Evolutionary conservation across 768 basidiomycete species (phyloP).

Genomic region (Rhizopogon vesiculosus): DNA sequence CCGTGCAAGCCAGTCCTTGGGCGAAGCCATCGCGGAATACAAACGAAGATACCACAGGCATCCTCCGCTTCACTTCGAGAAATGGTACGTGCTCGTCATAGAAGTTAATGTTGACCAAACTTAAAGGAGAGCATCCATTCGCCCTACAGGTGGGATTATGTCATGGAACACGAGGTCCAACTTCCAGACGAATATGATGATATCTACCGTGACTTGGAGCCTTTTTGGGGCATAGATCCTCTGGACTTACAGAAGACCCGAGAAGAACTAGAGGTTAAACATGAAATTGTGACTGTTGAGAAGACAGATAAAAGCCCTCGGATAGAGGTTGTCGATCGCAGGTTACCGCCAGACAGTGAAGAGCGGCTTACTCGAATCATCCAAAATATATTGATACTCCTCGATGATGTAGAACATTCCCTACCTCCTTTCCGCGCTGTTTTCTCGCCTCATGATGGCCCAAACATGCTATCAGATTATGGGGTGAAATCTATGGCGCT

Average conservation of each 20-base stretch:
- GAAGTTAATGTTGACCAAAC: too few species aligned
- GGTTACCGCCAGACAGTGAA: slow-evolving; percentile 1
- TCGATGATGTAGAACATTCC: slow-evolving; percentile 22
- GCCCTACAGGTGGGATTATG: slow-evolving; percentile 37
- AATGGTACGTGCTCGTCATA: slow-evolving; percentile 26
- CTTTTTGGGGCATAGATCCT: slow-evolving; percentile 33
- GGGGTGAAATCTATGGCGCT: neutral
- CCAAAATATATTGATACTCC: slow-evolving; percentile 14
- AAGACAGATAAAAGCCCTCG: slow-evolving; percentile 10
- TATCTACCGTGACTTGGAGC: slow-evolving; percentile 32
- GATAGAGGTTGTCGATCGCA: slow-evolving; percentile 12
- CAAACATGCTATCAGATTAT: slow-evolving; percentile 7
- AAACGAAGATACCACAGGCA: slow-evolving; percentile 26
- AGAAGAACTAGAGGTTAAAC: slow-evolving; percentile 12
- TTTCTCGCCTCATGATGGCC: slow-evolving; percentile 26
- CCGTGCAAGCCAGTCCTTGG: slow-evolving; percentile 32
- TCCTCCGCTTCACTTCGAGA: slow-evolving; percentile 39
- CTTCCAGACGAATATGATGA: slow-evolving; percentile 46
- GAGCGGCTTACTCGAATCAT: slow-evolving; percentile 1
- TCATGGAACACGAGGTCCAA: slow-evolving; percentile 31
- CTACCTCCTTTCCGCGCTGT: slow-evolving; percentile 29
- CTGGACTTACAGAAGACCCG: slow-evolving; percentile 15
- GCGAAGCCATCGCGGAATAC: slow-evolving; percentile 35
- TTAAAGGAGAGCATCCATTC: neutral
- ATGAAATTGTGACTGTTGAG: slow-evolving; percentile 16